These are phyloP conservation scores for Bryoerythrophyllum caledonicum DNA, from an alignment of 225 moss, liverwort and hornwort species.

Conservation along the genomic window DNA sequence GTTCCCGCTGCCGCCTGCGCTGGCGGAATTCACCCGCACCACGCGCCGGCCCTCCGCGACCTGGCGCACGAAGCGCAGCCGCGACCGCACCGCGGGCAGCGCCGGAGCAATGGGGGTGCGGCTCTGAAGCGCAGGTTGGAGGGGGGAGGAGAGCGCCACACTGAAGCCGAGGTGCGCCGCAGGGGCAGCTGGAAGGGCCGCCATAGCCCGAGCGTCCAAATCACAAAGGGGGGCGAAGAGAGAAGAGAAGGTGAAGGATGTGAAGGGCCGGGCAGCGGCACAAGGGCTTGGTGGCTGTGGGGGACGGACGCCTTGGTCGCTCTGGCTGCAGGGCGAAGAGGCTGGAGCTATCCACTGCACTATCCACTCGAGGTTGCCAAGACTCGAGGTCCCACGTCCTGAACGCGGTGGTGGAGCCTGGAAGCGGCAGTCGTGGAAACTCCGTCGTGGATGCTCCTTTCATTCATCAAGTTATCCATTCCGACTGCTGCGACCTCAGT, in stretches of 20 bases:
- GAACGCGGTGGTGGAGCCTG: not conserved
- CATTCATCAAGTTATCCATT: no score
- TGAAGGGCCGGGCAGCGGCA: not conserved
- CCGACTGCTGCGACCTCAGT: no score
- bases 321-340: no score
- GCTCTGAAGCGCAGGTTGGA: not conserved
- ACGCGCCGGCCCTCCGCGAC: not conserved
- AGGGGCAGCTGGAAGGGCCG: conserved; percentile 16
- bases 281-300: no score
- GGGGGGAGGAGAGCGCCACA: conserved; percentile 6
- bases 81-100: not conserved
- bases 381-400: not conserved
- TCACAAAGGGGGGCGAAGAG: no score
- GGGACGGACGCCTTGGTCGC: no score
- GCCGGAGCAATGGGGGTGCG: not conserved
- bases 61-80: not conserved
- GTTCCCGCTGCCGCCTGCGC: conserved; percentile 21
- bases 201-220: not conserved
- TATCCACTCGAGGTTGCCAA: not conserved
- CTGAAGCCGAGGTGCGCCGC: conserved; percentile 11
- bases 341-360: not conserved
- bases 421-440: no score
- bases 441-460: no score
- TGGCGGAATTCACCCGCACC: conserved; percentile 36
- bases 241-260: no score